phyloP scores from a whole-genome alignment of 768 basidiomycete species.

The Amanita muscaria region DNA sequence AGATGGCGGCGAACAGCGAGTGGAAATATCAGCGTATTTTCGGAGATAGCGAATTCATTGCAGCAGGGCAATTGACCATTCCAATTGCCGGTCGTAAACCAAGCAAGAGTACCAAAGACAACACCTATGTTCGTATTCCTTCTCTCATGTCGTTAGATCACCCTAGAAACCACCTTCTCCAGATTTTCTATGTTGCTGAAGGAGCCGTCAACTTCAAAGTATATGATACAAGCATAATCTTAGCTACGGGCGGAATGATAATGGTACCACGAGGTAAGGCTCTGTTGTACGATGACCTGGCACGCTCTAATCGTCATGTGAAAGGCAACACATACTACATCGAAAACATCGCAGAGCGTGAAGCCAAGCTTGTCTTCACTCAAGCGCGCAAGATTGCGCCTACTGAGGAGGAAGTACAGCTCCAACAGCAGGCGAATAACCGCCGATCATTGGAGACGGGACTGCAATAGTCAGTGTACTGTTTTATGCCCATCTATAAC shows the following conservation, averaged over 20 bases:
- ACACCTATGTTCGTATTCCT: conserved; percentile 45
- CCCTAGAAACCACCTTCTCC: too few relatives aligned
- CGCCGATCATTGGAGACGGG: conserved; percentile 4
- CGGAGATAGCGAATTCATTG: conserved; percentile 84
- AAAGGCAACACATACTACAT: conserved; percentile 87
- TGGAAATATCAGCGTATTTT: conserved; percentile 92
- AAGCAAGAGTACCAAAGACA: conserved; percentile 84
- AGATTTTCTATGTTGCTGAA: conserved; percentile 65
- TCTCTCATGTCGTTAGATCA: too few relatives aligned
- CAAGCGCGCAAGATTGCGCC: conserved; percentile 55
- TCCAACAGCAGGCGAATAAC: neutral
- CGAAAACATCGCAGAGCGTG: conserved; percentile 74
- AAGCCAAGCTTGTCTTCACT: conserved; percentile 84
- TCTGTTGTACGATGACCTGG: neutral
- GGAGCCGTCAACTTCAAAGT: conserved; percentile 85
- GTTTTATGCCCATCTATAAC: too few relatives aligned
- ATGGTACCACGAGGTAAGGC: conserved; percentile 78
- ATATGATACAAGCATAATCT: conserved; percentile 67
- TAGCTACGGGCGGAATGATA: conserved; percentile 80
- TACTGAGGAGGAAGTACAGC: conserved; percentile 1
- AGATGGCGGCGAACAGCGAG: conserved; percentile 46
- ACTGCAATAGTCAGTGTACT: neutral
- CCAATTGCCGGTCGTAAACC: conserved; percentile 78
- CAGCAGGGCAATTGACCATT: conserved; percentile 80
- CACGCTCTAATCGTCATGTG: neutral